phyloP scores from a whole-genome alignment of 441 rosid species.

The Euphorbia celastroides region DNA sequence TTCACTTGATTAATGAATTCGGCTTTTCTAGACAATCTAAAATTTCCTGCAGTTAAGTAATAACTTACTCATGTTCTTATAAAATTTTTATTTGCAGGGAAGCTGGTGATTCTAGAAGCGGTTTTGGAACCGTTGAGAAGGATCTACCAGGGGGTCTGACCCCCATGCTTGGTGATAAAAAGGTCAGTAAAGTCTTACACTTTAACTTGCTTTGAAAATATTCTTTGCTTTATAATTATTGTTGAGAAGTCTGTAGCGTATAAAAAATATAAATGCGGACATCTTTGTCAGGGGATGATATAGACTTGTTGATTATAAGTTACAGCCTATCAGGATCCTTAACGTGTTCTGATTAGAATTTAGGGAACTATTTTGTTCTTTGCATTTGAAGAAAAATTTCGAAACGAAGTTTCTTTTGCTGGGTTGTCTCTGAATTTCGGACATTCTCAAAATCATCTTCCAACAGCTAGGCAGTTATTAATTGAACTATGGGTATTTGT shows the following conservation, averaged over 20 bases:
- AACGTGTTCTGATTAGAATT: neutral
- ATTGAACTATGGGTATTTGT: neutral
- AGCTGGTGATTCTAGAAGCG: conserved; percentile 83
- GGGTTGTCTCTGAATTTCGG: neutral
- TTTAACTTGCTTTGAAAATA: neutral
- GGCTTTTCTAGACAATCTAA: neutral
- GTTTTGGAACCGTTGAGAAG: conserved; percentile 90
- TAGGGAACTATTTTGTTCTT: neutral
- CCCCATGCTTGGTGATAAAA: conserved; percentile 95
- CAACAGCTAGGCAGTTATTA: neutral
- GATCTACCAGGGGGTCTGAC: conserved; percentile 85
- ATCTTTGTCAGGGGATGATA: neutral
- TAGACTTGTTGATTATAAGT: neutral
- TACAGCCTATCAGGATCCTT: neutral
- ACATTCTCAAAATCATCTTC: neutral
- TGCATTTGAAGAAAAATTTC: neutral
- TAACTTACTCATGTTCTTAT: neutral
- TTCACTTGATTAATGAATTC: neutral
- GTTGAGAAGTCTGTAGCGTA: neutral
- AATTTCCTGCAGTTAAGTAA: neutral
- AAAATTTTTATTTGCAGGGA: conserved; percentile 44
- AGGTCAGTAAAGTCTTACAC: conserved; percentile 47
- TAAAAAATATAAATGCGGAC: too few species aligned
- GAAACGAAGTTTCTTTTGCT: neutral
- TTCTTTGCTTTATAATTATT: too few species aligned